Evolutionary conservation across 129 eudicot genomes (phyloP), one percentile per base, ranked within the genome.

Genomic region (Smallanthus sonchifolius): DNA sequence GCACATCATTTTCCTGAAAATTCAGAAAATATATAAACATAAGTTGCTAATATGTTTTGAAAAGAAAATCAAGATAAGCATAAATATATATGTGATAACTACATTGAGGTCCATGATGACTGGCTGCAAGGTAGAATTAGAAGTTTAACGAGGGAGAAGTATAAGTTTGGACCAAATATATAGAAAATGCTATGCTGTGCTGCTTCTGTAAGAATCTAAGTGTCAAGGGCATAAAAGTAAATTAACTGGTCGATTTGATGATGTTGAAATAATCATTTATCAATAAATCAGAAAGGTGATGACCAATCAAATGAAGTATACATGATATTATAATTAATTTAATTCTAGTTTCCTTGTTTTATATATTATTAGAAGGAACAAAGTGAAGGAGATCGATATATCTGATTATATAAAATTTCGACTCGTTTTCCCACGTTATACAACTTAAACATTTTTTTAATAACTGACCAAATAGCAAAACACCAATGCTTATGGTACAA

Each of bases 1-100:
- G 76, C 73, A 72, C 84, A 66, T 24, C 73, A 37, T 67, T 85
- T 65, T 87, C 89, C 91, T 86, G 78, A 47, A 16, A 70, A 36
- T 9, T 5, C 5, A 0, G 14, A 35, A 19, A 16, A 36, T n/a
- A 16, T 47, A 43, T 43, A 32, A 38, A n/a, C 40, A 44, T 48
- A 48, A 52, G 65, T 4, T 7, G 7, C 7, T 69, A 44, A 37
- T 54, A 38, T 45, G 37, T 1, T 0, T 42, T 56, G 13, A 19
- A 7, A 52, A 13, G 14, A 34, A 39, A 38, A 45, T 39, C 11
- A 57, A 80, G 40, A 10, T 19, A 14, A 40, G 11, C 17, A 49
- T 56, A 49, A 52, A n/a, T 10, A 55, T 43, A 54, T 42, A 16
- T 54, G 5, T 35, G 16, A 55, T 30, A n/a, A 2, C 7, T 80